Base-by-base conservation (phyloP, 805 yeast genomes). In the Spathaspora boniae region DNA sequence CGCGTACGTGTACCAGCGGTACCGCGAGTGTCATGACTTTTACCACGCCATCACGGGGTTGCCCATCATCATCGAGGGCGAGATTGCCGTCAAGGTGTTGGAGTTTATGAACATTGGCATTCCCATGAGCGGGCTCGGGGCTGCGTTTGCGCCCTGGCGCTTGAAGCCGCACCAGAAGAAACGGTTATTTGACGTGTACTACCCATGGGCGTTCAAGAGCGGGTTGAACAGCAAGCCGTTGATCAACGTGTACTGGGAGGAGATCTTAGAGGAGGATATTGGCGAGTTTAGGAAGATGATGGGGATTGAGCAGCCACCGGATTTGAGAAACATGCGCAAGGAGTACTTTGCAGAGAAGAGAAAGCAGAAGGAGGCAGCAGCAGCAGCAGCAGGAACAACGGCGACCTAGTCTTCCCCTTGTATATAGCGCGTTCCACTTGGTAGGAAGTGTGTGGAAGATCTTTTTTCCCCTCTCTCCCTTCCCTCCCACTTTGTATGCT, bases 1-100 rank as follows among this genome's bases (percentile, higher is more conserved):
- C 46, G 96, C 96, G 1, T 93, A 82, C 53, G 82, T 91, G n/a
- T 87, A 80, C 68, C 94, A 87, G 56, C 68, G 98, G 48, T 93
- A 91, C 56, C 75, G 98, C 35, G 98, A 93, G 56, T 89, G 96
- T 54, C 98, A 93, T 53, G 98, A 93, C 54, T 93, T 93, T 52
- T 91, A 88, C 54, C 98, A 93, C 54, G 86, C 98, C 1, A 70
- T 93, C 19, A 83, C 94, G 0, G 91, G 94, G 11, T 69, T 86
- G 33, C 98, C 98, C 0, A 85, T 89, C 31, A 81, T 85, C 29
- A 76, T 93, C 45, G 98, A 93, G 53, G 98, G 98, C n/a, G 98
- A 93, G 54, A 82, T 93, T 35, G 87, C 96, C 0, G 82, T 93
- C 14, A 93, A 93, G 59, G 83, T 88, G 9, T 79, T 93, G 47